Base-by-base conservation (phyloP, 352 stramenopile species). In the Globisporangium barbulae region DNA sequence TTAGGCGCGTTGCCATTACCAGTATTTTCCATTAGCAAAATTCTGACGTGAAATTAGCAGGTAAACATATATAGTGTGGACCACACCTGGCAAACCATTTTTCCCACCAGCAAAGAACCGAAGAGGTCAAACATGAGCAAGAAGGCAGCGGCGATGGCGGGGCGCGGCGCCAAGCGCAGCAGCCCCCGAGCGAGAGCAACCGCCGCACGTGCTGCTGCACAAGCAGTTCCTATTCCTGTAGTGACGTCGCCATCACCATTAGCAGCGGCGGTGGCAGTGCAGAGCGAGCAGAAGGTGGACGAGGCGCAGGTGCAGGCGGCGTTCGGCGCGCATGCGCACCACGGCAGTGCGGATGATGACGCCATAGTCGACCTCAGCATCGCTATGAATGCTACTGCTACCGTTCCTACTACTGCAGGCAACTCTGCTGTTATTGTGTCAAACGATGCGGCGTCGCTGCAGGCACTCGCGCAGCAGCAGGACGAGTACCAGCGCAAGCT, bases 401-500 rank as follows among this genome's bases (percentile, higher is more conserved):
- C 33, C 9, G 8, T 12, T 44, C 5, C 17, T 60, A 10, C 35
- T 61, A 12, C 9, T 15, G 39, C 15, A 25, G 8, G 9, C 22
- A 12, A 0, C 6, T 7, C 10, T 30, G 55, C 25, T 41, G 25
- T 1, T n/a, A 12, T 31, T 6, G 17, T 19, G 28, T 10, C 28
- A 10, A 56, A 9, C 33, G 54, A 58, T 42, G 28, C 58, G 28
- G 55, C 62, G 39, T 57, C 71, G 48, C 72, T 68, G 22, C 70
- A 69, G 35, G 59, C 73, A 53, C 56, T 83, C 52, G 64, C 72
- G 33, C 67, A 65, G 42, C 73, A 81, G 55, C 71, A 84, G 48
- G 67, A 68, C 50, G 73, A 74, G 58, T 79, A 84, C 56, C 71
- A 73, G 37, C 61, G 55, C 55, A 73, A 63, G 62, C 69, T 81